Base-by-base conservation (phyloP, 2,329 filamentous ascomycete species). In the Apiospora aurea region DNA sequence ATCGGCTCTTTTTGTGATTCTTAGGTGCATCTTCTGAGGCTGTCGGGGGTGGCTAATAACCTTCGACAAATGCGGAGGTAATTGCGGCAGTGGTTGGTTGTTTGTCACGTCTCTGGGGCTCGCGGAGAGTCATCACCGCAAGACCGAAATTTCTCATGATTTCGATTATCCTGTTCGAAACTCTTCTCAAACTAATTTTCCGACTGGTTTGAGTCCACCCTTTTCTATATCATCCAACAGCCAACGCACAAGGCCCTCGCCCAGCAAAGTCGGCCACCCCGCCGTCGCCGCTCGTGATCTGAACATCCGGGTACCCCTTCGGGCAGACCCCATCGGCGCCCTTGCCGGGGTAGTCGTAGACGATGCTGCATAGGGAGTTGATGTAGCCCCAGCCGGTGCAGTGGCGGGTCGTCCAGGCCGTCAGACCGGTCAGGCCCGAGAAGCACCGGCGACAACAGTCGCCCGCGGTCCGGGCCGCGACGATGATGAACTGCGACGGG, bases 321-420 rank as follows among this genome's bases (percentile, higher is more conserved):
- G 68, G 68, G 8, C 68, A 69, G 5, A 26, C 14, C 3, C 8
- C 29, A 14, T 53, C 21, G 10, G 29, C n/a, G 3, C 49, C 49
- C 13, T 14, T 29, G 11, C 67, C 67, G 16, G 46, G 68, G 14
- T 69, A 57, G 46, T 69, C 68, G 11, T 69, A 69, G 10, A 69
- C 49, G 16, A 69, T 24, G 26, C 26, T 51, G 46, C 68, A 69
- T 18, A 47, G 8, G 24, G 16, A 34, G 3, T 57, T 69, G 38
- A 69, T 69, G 11, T 14, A 53, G 10, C 46, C 68, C 68, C 68
- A 69, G 26, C 44, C 68, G 18, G 57, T 53, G 29, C 68, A 69
- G 44, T 16, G 16, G 38, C 34, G 47, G 10, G n/a, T 38, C 34
- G 6, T 6, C 4, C 5, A 24, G 44, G 43, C 18, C 49, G n/a